Percentiles rank a stretch among this genome's conserved stretches.
These are phyloP conservation scores for Paraphoma chrysanthemicola DNA, from an alignment of 2,329 filamentous ascomycete genomes.

Conservation along the genomic window DNA sequence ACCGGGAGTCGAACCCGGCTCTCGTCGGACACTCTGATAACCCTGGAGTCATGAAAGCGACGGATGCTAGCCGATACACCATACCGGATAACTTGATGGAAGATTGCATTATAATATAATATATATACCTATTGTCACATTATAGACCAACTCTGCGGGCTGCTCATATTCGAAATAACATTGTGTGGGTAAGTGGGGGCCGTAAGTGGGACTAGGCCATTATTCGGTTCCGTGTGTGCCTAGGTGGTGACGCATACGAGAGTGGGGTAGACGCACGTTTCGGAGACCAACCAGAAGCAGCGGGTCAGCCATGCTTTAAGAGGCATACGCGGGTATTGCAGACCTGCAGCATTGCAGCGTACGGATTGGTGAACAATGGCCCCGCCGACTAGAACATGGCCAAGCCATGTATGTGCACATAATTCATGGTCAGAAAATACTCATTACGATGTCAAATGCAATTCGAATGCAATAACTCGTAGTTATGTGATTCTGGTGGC, in stretches of 20 bases:
- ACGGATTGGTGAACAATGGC: background rate
- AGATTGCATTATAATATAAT: background rate
- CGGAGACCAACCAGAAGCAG: background rate
- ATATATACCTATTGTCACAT: no score
- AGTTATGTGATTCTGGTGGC: background rate
- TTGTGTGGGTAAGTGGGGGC: background rate
- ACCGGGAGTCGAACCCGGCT: conserved; percentile 39
- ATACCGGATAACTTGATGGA: background rate
- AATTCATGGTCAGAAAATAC: background rate
- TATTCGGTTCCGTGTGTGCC: background rate
- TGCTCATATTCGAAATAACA: no score
- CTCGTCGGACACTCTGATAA: conserved; percentile 20
- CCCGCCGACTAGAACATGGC: no score
- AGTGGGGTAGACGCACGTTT: background rate
- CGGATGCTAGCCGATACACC: conserved; percentile 31
- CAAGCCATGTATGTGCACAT: background rate
- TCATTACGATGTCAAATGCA: background rate
- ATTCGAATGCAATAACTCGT: background rate
- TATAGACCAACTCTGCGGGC: no score
- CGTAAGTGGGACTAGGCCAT: background rate
- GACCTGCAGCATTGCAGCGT: background rate
- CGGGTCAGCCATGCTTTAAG: background rate
- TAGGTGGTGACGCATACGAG: background rate
- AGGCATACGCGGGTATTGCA: background rate
- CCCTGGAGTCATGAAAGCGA: conserved; percentile 28